phyloP scores from a whole-genome alignment of 345 rosid genomes.

The Odontarrhena argentea region DNA sequence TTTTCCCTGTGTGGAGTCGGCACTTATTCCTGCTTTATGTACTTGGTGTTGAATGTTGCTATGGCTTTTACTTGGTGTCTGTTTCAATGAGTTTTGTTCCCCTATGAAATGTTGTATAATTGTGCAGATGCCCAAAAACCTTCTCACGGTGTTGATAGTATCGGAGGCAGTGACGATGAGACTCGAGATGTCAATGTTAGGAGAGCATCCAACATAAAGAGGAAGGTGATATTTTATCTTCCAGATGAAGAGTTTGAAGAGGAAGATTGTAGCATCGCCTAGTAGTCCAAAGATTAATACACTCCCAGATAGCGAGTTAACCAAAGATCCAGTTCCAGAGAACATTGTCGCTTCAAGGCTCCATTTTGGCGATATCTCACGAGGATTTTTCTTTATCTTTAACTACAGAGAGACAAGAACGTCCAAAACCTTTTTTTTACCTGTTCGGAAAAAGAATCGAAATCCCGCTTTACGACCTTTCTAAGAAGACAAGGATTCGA shows the following conservation, averaged over 20 bases:
- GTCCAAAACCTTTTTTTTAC: too few species aligned
- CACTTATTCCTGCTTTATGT: slow-evolving; percentile 15
- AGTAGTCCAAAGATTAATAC: slow-evolving; percentile 50
- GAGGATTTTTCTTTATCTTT: too few species aligned
- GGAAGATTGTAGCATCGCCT: slow-evolving; percentile 58
- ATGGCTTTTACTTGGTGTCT: slow-evolving; percentile 4
- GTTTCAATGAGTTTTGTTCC: slow-evolving; percentile 21
- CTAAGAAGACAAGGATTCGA: too few species aligned
- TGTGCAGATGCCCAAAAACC: slow-evolving; percentile 58
- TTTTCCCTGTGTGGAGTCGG: slow-evolving; percentile 2
- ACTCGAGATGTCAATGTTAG: slow-evolving; percentile 48
- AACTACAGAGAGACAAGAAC: too few species aligned
- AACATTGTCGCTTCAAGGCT: neutral
- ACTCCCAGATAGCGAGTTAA: slow-evolving; percentile 37
- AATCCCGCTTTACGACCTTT: too few species aligned
- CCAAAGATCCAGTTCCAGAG: slow-evolving; percentile 39
- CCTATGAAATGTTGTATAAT: slow-evolving; percentile 39
- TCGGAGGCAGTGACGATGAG: slow-evolving; percentile 60
- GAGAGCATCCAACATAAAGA: slow-evolving; percentile 61
- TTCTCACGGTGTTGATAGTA: slow-evolving; percentile 46
- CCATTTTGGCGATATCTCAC: too few species aligned
- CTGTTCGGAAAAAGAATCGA: too few species aligned
- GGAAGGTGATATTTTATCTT: slow-evolving; percentile 73
- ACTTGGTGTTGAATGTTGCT: neutral
- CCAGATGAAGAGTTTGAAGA: slow-evolving; percentile 88